Base-by-base conservation (phyloP, 2,329 filamentous ascomycete genomes). In the Neurospora sp. region DNA sequence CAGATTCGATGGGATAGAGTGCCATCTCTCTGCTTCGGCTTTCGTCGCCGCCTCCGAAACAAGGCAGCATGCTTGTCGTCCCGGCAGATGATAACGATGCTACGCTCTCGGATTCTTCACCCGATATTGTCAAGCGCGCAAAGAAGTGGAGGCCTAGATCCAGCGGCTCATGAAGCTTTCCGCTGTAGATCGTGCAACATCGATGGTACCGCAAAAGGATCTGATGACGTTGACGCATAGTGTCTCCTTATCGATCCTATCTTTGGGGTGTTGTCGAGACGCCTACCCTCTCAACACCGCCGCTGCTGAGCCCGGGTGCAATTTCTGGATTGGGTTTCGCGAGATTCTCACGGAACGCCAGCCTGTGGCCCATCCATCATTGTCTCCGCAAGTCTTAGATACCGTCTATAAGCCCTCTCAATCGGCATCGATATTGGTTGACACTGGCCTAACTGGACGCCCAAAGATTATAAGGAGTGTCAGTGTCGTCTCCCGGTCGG, bases 1-100 rank as follows among this genome's bases (percentile, higher is more conserved):
- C 77, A 8, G 76, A 78, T 68, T 73, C 73, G 36, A 77, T 74
- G 10, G 73, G 74, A 68, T 78, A 75, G 74, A 67, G 36, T 8
- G 11, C 23, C 5, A 15, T 39, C 68, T 58, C 43, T 40, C 43
- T 38, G 52, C 52, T 62, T 62, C 52, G 52, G 52, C 52, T 62
- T 62, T 62, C 52, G 13, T 62, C 52, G 52, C 52, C 52, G 13
- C 52, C 52, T 62, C 52, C 52, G 28, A 36, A 62, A 62, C 52
- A 36, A 62, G 52, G 52, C 15, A 62, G 52, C 52, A 33, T 62
- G 28, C 52, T 36, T 62, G 52, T 62, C 52, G 52, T 62, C 52
- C 52, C 46, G n/a, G 52, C 46, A 28, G 43, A 67, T 28, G 66
- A 43, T 43, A 38, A 67, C 66, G 66, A 66, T 40, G 36, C 52